phyloP scores from a whole-genome alignment of 164 flowering plant species.

The Cinnamomum chago region DNA sequence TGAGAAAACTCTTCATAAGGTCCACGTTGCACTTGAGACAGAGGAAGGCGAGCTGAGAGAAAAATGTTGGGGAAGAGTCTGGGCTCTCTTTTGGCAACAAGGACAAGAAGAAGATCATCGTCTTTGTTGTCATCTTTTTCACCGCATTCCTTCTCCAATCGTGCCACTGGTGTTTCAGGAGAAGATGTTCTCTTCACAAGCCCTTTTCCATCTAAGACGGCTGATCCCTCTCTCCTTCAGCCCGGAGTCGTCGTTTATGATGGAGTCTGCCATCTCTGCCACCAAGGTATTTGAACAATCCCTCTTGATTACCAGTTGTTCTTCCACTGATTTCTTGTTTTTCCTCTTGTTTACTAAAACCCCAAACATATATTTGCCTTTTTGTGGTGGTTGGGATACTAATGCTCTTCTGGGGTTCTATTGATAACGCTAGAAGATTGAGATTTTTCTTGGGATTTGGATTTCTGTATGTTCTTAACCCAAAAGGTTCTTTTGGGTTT shows the following conservation, averaged over 20 bases:
- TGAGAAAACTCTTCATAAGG: too few species aligned
- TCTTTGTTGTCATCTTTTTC: too few species aligned
- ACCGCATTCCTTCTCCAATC: too few species aligned
- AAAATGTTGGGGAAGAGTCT: too few species aligned
- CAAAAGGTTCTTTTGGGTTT: background rate
- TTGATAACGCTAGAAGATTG: background rate
- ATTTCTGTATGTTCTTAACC: background rate
- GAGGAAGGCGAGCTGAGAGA: too few species aligned
- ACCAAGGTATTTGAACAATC: slow-evolving; percentile 37
- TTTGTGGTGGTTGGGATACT: background rate
- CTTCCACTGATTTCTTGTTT: background rate
- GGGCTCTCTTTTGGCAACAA: too few species aligned
- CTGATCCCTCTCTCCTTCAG: slow-evolving; percentile 51
- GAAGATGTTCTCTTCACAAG: background rate
- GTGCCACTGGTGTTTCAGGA: background rate
- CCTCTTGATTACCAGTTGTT: background rate
- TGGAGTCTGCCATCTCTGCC: slow-evolving; percentile 94
- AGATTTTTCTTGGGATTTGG: background rate
- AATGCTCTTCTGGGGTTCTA: background rate
- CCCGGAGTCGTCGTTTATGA: slow-evolving; percentile 81
- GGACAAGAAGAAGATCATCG: too few species aligned
- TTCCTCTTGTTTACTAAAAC: background rate
- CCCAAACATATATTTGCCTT: background rate
- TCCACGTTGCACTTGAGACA: too few species aligned
- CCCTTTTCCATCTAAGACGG: background rate